phyloP scores from a whole-genome alignment of 306 rosid genomes.

The Ammopiptanthus mongolicus region DNA sequence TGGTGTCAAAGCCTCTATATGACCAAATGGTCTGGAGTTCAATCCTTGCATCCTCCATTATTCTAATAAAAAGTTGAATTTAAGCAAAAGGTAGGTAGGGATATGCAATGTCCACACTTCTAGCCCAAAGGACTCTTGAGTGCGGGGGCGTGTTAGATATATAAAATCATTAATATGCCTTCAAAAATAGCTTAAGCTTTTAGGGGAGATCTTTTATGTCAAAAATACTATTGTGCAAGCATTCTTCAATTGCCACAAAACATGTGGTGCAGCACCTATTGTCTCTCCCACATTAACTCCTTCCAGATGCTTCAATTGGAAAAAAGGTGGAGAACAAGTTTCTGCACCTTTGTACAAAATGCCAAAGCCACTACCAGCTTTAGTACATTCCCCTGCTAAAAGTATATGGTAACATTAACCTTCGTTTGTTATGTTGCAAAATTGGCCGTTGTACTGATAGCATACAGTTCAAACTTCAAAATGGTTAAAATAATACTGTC shows the following conservation, averaged over 20 bases:
- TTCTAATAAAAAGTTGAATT: too few relatives aligned
- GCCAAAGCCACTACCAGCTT: constrained; percentile 38
- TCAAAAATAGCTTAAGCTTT: too few relatives aligned
- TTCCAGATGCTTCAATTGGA: constrained; percentile 34
- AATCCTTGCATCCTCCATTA: too few relatives aligned
- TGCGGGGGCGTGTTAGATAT: too few relatives aligned
- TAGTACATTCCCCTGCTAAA: constrained; percentile 35
- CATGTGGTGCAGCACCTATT: constrained; percentile 50
- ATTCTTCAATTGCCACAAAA: constrained; percentile 8
- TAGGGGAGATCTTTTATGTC: neutral
- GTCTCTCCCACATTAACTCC: constrained; percentile 55
- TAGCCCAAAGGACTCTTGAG: too few relatives aligned
- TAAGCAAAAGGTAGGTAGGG: too few relatives aligned
- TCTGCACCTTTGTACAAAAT: constrained; percentile 39
- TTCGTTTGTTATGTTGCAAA: constrained; percentile 12
- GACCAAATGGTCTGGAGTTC: too few relatives aligned
- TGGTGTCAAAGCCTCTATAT: too few relatives aligned
- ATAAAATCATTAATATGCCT: too few relatives aligned
- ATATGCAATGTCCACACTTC: too few relatives aligned
- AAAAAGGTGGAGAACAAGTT: constrained; percentile 31
- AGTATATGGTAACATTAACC: constrained; percentile 35
- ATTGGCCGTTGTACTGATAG: neutral
- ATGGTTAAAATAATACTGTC: neutral
- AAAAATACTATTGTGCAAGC: neutral
- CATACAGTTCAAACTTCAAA: neutral